A percentile compares a stretch with the other conserved stretches of the same genome.
phyloP scores from a whole-genome alignment of 306 rosid species.

The Crotalaria pallida region DNA sequence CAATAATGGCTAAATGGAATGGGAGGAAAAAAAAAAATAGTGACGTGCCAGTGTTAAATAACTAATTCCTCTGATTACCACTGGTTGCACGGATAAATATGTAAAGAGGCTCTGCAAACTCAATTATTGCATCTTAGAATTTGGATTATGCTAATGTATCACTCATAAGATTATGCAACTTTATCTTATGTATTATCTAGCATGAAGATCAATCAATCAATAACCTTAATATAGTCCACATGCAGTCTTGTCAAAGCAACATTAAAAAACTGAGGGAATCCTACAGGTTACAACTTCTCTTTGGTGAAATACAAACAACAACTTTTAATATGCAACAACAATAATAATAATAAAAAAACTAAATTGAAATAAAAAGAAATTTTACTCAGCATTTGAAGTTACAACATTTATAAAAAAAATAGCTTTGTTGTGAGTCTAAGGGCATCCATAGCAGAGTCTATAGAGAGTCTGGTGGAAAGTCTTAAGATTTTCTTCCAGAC shows the following conservation, averaged over 20 bases:
- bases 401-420: not conserved
- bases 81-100: conserved; percentile 2
- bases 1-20: conserved; percentile 16
- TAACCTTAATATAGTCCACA: not conserved
- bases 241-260: not conserved
- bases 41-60: not conserved
- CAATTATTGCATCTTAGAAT: conserved; percentile 25
- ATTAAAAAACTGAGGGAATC: not conserved
- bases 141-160: conserved; percentile 1
- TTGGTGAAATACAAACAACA: not conserved
- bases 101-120: not conserved
- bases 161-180: conserved; percentile 30
- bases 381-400: not conserved
- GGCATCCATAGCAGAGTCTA: too few species aligned
- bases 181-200: not conserved
- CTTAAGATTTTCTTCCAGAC: too few species aligned
- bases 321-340: not conserved
- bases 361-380: not conserved
- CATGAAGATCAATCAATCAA: not conserved
- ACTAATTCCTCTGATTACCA: not conserved
- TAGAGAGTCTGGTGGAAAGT: too few species aligned
- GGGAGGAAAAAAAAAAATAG: not conserved
- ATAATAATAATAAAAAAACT: not conserved
- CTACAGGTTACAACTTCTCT: not conserved
- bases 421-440: not conserved